Conservation (phyloP, 140 eudicot species). For the Erigeron philadelphicus region DNA sequence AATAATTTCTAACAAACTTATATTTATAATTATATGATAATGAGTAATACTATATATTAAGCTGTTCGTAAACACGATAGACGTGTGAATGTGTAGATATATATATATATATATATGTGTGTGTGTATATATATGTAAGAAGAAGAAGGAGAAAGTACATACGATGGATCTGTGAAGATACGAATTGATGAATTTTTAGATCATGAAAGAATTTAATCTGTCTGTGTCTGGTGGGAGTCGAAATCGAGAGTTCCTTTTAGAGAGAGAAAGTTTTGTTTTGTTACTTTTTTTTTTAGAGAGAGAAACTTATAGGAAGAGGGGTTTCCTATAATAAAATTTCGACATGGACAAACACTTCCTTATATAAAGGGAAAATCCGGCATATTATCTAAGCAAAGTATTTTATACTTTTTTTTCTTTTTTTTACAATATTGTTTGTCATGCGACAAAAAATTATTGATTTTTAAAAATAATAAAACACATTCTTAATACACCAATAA, state of each 20-base stretch:
- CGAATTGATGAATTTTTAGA: conserved; percentile 26
- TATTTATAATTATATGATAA: no score
- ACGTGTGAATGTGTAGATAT: neutral
- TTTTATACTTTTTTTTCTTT: no score
- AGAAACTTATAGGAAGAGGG: conserved; percentile 6
- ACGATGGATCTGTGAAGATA: conserved; percentile 30
- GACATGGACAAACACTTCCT: conserved; percentile 35
- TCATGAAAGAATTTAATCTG: neutral
- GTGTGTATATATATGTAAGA: neutral
- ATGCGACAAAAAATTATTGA: no score
- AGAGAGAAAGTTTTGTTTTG: conserved; percentile 21
- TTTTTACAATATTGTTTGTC: no score
- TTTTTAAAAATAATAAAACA: no score
- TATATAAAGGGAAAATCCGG: no score
- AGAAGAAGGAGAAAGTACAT: neutral
- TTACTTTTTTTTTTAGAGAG: neutral
- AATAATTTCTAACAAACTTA: no score
- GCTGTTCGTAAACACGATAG: conserved; percentile 18
- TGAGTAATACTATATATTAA: neutral
- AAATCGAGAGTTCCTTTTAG: conserved; percentile 42
- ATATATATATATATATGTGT: neutral
- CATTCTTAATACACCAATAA: no score
- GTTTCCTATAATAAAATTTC: neutral
- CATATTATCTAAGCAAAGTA: no score
- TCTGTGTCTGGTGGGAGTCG: conserved; percentile 41